Base-by-base conservation (phyloP, 768 basidiomycete genomes). In the Trametes meyenii region DNA sequence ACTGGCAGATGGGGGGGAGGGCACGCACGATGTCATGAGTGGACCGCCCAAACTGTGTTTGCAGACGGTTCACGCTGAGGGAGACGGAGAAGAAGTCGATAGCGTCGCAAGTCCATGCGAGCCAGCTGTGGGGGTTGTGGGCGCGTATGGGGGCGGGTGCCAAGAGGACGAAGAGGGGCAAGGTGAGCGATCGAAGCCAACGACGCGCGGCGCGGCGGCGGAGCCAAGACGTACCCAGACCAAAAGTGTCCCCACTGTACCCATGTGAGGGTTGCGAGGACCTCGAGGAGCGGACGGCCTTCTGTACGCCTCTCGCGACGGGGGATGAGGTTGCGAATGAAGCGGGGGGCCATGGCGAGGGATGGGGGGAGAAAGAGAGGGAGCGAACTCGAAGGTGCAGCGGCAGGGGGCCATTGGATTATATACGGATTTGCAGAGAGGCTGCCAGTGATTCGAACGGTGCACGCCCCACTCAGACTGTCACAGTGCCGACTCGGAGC, bases 31-130 rank as follows among this genome's bases (percentile, higher is more conserved):
- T 84, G 35, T 75, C 67, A 38, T 75, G 63, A 3, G 77, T 77
- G 0, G 64, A 6, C 58, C 75, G 77, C 43, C 70, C 58, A 58
- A 90, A 90, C 66, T 88, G 82, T 0, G 48, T 60, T 33, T 75
- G 65, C 3, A 90, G 77, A 43, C 71, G 67, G 5, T 74, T 67
- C 19, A 89, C 77, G 46, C 80, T 84, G 63, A 89, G 79, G 13
- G 86, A 85, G 5, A 89, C 93, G 12, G 84, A 81, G 77, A 94
- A 95, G 75, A 91, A 94, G 71, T 94, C 94, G 71, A 92, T 84
- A 0, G 92, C 90, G 69, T 94, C 92, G 73, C 85, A 87, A 2
- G 87, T 89, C 93, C 93, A 95, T 0, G 91, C 90, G 13, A 94
- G 77, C 88, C 88, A 93, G 42, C 87, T 89, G 64, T 21, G 49